Base-by-base conservation (phyloP, 371 early-diverging fungal genomes). In the Syncephalis fuscata region DNA sequence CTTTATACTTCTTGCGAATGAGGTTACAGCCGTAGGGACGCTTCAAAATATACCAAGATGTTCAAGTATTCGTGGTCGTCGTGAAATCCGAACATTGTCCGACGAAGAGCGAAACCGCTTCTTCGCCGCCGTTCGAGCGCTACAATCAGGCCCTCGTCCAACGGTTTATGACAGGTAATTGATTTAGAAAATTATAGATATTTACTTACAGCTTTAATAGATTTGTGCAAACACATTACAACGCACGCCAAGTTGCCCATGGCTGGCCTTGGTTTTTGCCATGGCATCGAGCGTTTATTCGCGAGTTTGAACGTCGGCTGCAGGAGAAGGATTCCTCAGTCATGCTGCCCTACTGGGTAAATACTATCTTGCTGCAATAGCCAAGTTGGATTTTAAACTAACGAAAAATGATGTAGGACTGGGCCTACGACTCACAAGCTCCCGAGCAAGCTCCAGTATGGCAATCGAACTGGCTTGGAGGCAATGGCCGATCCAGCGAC, bases 281-380 rank as follows among this genome's bases (percentile, higher is more conserved):
- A 2, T 66, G 61, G 62, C 72, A 72, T 41, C 53, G 72, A 15
- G 11, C 24, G 39, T 63, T 54, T 46, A 16, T 67, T n/a, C 39
- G 39, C 1, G n/a, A 43, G 1, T 65, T 52, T 43, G 69, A 72
- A 47, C 16, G 36, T 5, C 50, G 45, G 17, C 45, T 68, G 10
- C 49, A 59, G 25, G 41, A 48, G 22, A 52, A 62, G 25, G 63
- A 72, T 51, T 52, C 64, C 2, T 24, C 39, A 11, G 57, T 73
- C 15, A 44, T 48, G 3, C 53, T 73, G 15, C 73, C 77, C 15
- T 76, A 64, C 51, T 73, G 73, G 77, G 41, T 41, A 41, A 41
- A n/a, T n/a, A n/a, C n/a, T n/a, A n/a, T n/a, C n/a, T n/a, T n/a
- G n/a, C n/a, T n/a, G n/a, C n/a, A n/a, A n/a, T n/a, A n/a, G n/a